Percentiles rank a stretch among this genome's conserved stretches.
phyloP scores from a whole-genome alignment of 2,329 filamentous ascomycete species.

The Pestalotiopsis sp. region DNA sequence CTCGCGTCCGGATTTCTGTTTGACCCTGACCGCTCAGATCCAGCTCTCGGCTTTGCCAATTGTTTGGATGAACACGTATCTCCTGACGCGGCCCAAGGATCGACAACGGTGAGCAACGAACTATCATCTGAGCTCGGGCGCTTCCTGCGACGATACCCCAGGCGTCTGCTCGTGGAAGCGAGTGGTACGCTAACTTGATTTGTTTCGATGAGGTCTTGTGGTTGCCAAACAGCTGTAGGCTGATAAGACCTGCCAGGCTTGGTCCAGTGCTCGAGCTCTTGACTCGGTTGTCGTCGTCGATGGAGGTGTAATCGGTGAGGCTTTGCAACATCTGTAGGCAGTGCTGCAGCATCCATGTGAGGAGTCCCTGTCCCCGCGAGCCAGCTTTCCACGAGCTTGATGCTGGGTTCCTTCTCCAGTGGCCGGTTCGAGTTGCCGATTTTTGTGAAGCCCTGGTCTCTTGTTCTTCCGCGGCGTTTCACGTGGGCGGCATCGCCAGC shows the following conservation, averaged over 20 bases:
- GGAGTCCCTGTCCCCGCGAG: constrained; percentile 17
- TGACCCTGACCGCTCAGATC: neutral
- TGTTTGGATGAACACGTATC: neutral
- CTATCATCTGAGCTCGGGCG: constrained; percentile 24
- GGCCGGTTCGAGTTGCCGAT: constrained; percentile 23
- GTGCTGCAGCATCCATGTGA: neutral
- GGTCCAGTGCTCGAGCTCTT: neutral
- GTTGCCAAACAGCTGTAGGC: neutral
- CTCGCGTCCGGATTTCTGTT: neutral
- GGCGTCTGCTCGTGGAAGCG: neutral
- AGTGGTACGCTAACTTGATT: neutral
- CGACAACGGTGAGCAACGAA: constrained; percentile 28
- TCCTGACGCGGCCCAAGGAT: constrained; percentile 2
- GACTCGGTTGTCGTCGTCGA: neutral
- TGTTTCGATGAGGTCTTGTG: neutral
- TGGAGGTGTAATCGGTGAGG: neutral
- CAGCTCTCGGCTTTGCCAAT: constrained; percentile 15
- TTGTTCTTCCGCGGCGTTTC: constrained; percentile 19
- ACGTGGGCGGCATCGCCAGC: constrained; percentile 15
- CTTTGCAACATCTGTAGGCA: neutral
- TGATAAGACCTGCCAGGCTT: neutral
- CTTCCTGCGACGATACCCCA: neutral
- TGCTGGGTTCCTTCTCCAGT: constrained; percentile 20
- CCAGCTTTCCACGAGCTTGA: constrained; percentile 30
- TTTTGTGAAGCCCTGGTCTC: constrained; percentile 1